These are phyloP conservation scores for Alternaria burnsii DNA, from an alignment of 2,329 filamentous ascomycete genomes.

Conservation along the genomic window DNA sequence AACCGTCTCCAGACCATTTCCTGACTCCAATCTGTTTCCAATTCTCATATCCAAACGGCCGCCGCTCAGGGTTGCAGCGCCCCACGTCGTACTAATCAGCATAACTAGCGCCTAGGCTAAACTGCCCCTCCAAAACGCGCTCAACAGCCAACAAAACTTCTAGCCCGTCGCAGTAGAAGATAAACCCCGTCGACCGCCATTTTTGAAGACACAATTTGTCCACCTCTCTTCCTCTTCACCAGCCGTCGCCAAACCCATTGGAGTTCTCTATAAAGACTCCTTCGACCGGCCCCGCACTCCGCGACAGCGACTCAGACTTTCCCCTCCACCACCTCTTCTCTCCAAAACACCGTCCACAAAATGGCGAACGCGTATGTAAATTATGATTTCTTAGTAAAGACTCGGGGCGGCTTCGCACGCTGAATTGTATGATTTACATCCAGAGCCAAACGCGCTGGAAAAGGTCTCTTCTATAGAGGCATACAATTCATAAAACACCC, in stretches of 20 bases:
- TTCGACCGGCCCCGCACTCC: slow-evolving; percentile 29
- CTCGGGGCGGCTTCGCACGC: not conserved
- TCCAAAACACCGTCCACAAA: slow-evolving; percentile 27
- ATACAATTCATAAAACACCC: not conserved
- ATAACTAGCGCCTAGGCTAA: slow-evolving; percentile 24
- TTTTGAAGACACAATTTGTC: slow-evolving; percentile 9
- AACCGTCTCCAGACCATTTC: slow-evolving; percentile 12
- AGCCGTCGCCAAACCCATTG: slow-evolving; percentile 20
- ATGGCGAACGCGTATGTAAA: slow-evolving; percentile 73
- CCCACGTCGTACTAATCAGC: slow-evolving; percentile 36
- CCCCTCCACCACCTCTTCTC: slow-evolving; percentile 20
- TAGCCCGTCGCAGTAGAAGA: slow-evolving; percentile 28
- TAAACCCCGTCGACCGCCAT: slow-evolving; percentile 32
- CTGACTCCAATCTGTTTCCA: slow-evolving; percentile 23
- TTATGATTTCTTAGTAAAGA: not conserved
- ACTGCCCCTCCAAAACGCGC: slow-evolving; percentile 34
- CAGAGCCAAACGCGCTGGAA: not conserved
- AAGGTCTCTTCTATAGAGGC: not conserved
- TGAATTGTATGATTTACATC: not conserved
- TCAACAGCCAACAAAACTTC: slow-evolving; percentile 37
- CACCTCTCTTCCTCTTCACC: slow-evolving; percentile 9
- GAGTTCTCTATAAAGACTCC: slow-evolving; percentile 17
- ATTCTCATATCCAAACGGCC: slow-evolving; percentile 26
- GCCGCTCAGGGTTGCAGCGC: slow-evolving; percentile 28
- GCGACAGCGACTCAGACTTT: slow-evolving; percentile 14